Base-by-base conservation (phyloP, 164 flowering plant genomes). In the Hamamelis virginiana region DNA sequence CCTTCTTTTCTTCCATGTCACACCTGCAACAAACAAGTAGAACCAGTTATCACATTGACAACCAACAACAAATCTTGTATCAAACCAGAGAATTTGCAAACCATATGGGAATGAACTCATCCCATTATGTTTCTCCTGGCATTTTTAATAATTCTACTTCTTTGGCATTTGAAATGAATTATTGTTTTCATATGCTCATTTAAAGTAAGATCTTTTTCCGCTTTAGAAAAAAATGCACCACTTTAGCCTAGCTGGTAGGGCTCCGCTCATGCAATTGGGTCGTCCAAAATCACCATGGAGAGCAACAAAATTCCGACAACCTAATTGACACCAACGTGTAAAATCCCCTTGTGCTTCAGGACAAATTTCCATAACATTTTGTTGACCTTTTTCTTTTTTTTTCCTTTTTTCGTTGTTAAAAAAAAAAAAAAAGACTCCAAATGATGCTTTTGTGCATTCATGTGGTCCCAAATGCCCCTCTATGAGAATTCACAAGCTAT, bases 1-100 rank as follows among this genome's bases (percentile, higher is more conserved):
- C 98, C 80, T 96, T 96, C 77, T 91, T 93, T 72, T 96, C 99
- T 74, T 93, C 98, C 99, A 96, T 93, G 74, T 96, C 99, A 77
- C 99, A 96, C 69, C 99, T 95, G 86, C 67, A 79, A 67, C 58
- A 64, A 5, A 43, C 19, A 69, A 5, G 15, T 58, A 59, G 23
- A 58, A 63, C 64, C 41, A 63, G 5, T 53, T n/a, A 26, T n/a
- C 41, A 8, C 14, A 23, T 0, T 55, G 27, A 66, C 26, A 69
- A 60, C 50, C 9, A 41, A 1, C 33, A 27, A 22, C n/a, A 0
- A 19, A 12, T 8, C 63, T 12, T 46, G n/a, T 27, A 59, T 27
- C 41, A 13, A 5, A 16, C 62, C n/a, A 21, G 16, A 3, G 25
- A 16, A 19, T n/a, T 44, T 13, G 18, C 28, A 64, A 13, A 47